Evolutionary conservation across 495 filamentous ascomycete genomes (phyloP).

Genomic region (Entonaema liquescens): DNA sequence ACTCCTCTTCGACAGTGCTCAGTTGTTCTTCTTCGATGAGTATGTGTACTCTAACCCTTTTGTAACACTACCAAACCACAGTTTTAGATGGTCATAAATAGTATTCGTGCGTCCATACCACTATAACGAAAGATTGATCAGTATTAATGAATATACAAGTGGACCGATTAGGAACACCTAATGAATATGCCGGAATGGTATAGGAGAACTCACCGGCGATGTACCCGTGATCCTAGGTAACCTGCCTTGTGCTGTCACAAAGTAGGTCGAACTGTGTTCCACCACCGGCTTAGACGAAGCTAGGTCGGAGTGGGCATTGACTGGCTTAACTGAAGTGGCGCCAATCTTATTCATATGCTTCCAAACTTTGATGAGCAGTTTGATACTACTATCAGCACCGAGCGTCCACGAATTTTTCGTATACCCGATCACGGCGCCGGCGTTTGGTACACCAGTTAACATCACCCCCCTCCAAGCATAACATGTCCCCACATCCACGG

Average conservation of each 20-base stretch:
- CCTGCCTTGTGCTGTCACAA: constrained; percentile 42
- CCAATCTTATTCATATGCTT: constrained; percentile 49
- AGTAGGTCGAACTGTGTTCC: constrained; percentile 47
- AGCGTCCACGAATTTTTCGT: constrained; percentile 65
- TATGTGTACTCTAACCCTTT: constrained; percentile 44
- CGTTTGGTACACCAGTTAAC: constrained; percentile 52
- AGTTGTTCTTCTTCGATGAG: constrained; percentile 26
- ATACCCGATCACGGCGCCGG: constrained; percentile 51
- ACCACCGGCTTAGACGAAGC: constrained; percentile 37
- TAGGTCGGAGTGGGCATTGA: constrained; percentile 25
- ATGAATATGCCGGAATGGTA: too few species aligned
- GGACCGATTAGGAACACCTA: not conserved
- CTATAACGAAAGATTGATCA: constrained; percentile 9
- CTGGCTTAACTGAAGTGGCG: constrained; percentile 44
- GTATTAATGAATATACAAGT: not conserved
- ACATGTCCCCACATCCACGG: constrained; percentile 58
- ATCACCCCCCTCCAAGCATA: constrained; percentile 61
- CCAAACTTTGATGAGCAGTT: constrained; percentile 50
- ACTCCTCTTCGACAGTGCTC: not conserved
- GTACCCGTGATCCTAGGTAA: constrained; percentile 44
- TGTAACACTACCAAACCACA: constrained; percentile 45
- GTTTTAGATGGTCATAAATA: constrained; percentile 40
- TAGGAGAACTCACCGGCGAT: constrained; percentile 48
- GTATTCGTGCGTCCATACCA: constrained; percentile 45
- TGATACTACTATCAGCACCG: constrained; percentile 48